Evolutionary conservation across 2,329 filamentous ascomycete genomes (phyloP), one percentile per base, ranked within the genome.

Genomic region (Geosmithia putterillii): DNA sequence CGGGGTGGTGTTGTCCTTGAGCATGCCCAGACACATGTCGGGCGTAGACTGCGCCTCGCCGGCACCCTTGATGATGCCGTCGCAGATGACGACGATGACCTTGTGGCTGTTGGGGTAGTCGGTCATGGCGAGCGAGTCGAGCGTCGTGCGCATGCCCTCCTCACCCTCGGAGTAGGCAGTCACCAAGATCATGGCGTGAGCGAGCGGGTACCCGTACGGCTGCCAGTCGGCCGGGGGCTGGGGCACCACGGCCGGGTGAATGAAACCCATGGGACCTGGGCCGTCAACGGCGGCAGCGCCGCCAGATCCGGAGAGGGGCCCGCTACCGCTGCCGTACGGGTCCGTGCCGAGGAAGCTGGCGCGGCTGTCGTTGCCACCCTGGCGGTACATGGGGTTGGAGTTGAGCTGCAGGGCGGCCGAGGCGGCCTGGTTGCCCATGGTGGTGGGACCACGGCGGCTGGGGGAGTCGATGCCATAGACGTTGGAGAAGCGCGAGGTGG

Each of bases 21-120:
- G 86, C 92, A 98, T 98, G 55, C 79, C 73, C 44, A 98, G 67
- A 51, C 84, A 82, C 52, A 94, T 86, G 12, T 98, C 92, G 1
- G 92, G 92, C 0, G 92, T 98, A 3, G 88, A 85, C 54, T 84
- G 68, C 8, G 73, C 67, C 64, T 98, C 92, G 41, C 94, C 92
- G 56, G 94, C 78, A 51, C 94, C 94, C 67, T 95, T 95, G 70
- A 98, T 95, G 57, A 96, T 77, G 65, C 92, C 92, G 61, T 98
- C 92, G 65, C 92, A 98, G 54, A 98, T 86, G 54, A 95, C 86
- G 47, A 98, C 74, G 53, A 98, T 92, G 22, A 89, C 79, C 66
- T 98, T 98, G 74, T 98, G 94, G 61, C 90, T 96, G 73, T 98
- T 98, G 41, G 92, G 92, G 55, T 98, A 98, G 62, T 98, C 94